These are phyloP conservation scores for Serpula lacrymans DNA, from an alignment of 768 basidiomycete species.

Conservation along the genomic window DNA sequence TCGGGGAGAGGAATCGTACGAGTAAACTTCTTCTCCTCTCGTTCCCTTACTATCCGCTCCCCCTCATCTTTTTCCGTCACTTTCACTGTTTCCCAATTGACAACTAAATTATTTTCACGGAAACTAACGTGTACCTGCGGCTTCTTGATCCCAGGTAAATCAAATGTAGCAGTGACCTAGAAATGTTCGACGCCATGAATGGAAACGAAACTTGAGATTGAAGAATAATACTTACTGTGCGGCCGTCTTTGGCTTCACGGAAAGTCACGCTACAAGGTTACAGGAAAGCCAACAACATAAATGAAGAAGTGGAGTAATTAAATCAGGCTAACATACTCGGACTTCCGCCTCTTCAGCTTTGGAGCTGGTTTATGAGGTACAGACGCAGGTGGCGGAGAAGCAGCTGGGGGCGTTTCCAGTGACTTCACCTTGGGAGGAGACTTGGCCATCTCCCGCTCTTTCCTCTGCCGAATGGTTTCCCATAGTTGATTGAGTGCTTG, in stretches of 20 bases:
- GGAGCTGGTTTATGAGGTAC: conserved; percentile 12
- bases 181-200: background rate
- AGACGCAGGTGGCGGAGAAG: too few species aligned
- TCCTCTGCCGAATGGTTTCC: conserved; percentile 61
- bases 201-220: conserved; percentile 1
- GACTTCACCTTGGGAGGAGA: conserved; percentile 70
- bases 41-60: conserved; percentile 58
- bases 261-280: conserved; percentile 52
- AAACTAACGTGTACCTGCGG: conserved; percentile 76
- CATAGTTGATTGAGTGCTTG: conserved; percentile 56
- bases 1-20: conserved; percentile 71
- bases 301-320: too few species aligned
- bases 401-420: conserved; percentile 45
- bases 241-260: conserved; percentile 68
- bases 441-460: conserved; percentile 63
- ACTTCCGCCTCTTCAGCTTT: conserved; percentile 55
- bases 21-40: conserved; percentile 59
- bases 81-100: conserved; percentile 64
- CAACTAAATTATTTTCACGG: conserved; percentile 54
- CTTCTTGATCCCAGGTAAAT: conserved; percentile 65
- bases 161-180: conserved; percentile 70
- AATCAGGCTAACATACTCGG: conserved; percentile 46
- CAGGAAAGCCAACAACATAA: conserved; percentile 8
- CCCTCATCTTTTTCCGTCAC: conserved; percentile 61
- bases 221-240: conserved; percentile 34